phyloP scores from a whole-genome alignment of 2,329 filamentous ascomycete genomes.

The Pleoardoris graminearum region DNA sequence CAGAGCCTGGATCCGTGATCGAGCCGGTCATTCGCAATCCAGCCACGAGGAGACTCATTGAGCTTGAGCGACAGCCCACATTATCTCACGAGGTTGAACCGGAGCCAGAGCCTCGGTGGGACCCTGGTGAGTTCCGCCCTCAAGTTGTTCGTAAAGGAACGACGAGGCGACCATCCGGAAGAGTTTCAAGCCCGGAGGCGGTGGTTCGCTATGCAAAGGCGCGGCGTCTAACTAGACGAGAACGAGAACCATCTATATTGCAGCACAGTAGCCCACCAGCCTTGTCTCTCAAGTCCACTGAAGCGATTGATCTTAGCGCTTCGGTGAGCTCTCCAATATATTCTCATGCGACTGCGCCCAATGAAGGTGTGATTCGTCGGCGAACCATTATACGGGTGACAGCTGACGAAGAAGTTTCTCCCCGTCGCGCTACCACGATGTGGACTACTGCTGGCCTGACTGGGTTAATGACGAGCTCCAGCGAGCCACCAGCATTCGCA shows the following conservation, averaged over 20 bases:
- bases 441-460: neutral
- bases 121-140: neutral
- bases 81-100: neutral
- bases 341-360: neutral
- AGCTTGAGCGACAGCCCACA: neutral
- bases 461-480: constrained; percentile 1
- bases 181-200: neutral
- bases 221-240: neutral
- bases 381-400: neutral
- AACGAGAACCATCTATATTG: neutral
- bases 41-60: neutral
- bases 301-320: neutral
- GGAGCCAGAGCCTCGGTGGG: neutral
- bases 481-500: constrained; percentile 6
- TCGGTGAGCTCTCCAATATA: neutral
- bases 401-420: neutral
- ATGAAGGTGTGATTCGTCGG: neutral
- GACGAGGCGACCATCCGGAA: constrained; percentile 1
- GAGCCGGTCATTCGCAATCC: too few species aligned
- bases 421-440: constrained; percentile 8
- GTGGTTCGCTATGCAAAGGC: neutral
- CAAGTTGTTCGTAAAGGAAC: neutral
- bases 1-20: too few species aligned
- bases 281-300: neutral
- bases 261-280: neutral